These are phyloP conservation scores for Mortierella sp. DNA, from an alignment of 371 early-diverging fungal genomes.

Conservation along the genomic window DNA sequence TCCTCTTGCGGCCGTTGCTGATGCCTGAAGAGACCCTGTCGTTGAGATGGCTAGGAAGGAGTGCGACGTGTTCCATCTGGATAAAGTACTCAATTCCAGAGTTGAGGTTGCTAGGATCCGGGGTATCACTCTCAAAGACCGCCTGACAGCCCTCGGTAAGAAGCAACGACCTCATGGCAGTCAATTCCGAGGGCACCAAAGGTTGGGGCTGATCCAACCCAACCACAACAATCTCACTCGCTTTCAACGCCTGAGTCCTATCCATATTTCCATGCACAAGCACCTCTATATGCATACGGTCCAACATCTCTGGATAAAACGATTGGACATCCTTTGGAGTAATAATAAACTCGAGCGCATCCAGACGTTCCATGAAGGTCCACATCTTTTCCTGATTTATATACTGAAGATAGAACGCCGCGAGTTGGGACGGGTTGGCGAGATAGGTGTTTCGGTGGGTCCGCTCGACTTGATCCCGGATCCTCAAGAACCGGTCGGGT, in stretches of 20 bases:
- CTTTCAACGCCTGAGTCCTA: conserved; percentile 66
- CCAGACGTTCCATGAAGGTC: conserved; percentile 83
- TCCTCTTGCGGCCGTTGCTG: conserved; percentile 62
- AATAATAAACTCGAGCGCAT: conserved; percentile 32
- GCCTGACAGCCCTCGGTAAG: conserved; percentile 68
- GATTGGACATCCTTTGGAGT: conserved; percentile 74
- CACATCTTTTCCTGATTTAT: conserved; percentile 85
- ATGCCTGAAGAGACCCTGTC: too few species aligned
- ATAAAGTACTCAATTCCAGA: conserved; percentile 86
- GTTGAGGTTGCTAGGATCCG: conserved; percentile 84
- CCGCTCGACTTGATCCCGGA: conserved; percentile 70
- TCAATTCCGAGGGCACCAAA: conserved; percentile 69
- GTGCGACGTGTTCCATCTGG: conserved; percentile 56
- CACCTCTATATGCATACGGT: conserved; percentile 71
- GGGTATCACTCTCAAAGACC: conserved; percentile 70
- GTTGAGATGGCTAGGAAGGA: neutral
- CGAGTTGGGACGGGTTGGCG: conserved; percentile 78
- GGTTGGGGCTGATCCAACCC: conserved; percentile 64
- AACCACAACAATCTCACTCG: conserved; percentile 65
- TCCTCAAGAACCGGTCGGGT: conserved; percentile 73
- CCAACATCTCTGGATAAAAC: conserved; percentile 26
- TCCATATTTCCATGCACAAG: conserved; percentile 87
- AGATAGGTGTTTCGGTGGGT: conserved; percentile 70
- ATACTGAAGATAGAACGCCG: conserved; percentile 75
- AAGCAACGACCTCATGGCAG: conserved; percentile 68